Evolutionary conservation across 768 basidiomycete species (phyloP), one percentile per base, ranked within the genome.

Genomic region (Tricholoma matsutake): DNA sequence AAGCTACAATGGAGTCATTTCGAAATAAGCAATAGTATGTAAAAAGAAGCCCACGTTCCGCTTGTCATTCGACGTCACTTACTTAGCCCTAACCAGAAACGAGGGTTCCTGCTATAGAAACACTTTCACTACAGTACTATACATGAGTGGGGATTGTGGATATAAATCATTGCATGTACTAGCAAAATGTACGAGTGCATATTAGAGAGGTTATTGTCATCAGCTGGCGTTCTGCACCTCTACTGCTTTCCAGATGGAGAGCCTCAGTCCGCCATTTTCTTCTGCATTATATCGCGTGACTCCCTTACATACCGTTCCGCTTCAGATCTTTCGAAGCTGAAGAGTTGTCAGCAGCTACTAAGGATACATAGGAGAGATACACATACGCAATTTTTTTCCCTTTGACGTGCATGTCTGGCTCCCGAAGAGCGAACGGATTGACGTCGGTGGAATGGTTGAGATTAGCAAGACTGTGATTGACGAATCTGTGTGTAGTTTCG

Each of bases 381-480:
- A 76, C 89, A 74, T 67, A 94, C 88, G 85, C 91, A 47, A 88
- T 76, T 53, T 83, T 85, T 54, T 77, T 81, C 11, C 96, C 96
- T 71, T 95, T 94, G 52, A 86, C 76, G 66, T 83, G 80, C 85
- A 96, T 96, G 63, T 89, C 84, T 13, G 96, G 94, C 69, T 98
- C 96, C 22, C 87, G 84, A 28, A 97, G 75, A 14, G 94, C 91
- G 66, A 95, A 94, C 0, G 93, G 94, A 69, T 96, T 97, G 66
- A 93, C 86, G 72, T 98, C 96, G 35, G 83, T 84, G 34, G 81
- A 71, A 31, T 81, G 79, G 64, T 92, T 77, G 54, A 99, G 80
- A 75, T 94, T 95, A 3, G 95, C 96, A 35, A 98, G 79, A 60
- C 91, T 92, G 77, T 98, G 96, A 74, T 98, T 98, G 64, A 96